Evolutionary conservation across 768 basidiomycete species (phyloP).

Genomic region (Leucocoprinus birnbaumii): DNA sequence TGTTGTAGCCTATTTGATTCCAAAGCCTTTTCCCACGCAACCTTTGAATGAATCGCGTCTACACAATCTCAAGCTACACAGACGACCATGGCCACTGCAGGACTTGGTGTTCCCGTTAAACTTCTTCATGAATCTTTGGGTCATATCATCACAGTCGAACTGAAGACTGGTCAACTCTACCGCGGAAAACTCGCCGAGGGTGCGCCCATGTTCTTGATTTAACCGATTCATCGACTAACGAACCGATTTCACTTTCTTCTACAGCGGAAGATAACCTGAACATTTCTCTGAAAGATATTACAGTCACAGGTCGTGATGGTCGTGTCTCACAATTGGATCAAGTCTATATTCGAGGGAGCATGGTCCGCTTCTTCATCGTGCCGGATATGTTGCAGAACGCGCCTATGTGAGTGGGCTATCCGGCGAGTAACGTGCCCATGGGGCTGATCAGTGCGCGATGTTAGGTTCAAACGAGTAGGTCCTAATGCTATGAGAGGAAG

Average conservation of each 20-base stretch:
- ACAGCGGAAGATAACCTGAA: conserved; percentile 98
- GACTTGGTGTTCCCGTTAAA: conserved; percentile 94
- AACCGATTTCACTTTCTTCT: neutral
- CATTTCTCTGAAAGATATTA: conserved; percentile 94
- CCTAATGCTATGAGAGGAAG: conserved; percentile 98
- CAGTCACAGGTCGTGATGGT: conserved; percentile 96
- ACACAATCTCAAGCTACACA: conserved; percentile 6
- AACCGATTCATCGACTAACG: neutral
- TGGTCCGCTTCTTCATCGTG: conserved; percentile 98
- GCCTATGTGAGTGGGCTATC: conserved; percentile 68
- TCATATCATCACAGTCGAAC: conserved; percentile 95
- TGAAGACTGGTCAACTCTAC: conserved; percentile 97
- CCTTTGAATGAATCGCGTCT: neutral
- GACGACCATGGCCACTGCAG: conserved; percentile 48
- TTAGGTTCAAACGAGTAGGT: conserved; percentile 98
- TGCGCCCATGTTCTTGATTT: conserved; percentile 29
- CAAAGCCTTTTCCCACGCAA: neutral
- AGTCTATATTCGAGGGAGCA: conserved; percentile 97
- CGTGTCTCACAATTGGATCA: conserved; percentile 98
- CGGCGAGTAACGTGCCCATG: neutral
- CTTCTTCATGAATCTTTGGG: conserved; percentile 95
- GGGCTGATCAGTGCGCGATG: no score
- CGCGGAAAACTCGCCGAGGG: conserved; percentile 97
- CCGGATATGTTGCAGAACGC: conserved; percentile 99
- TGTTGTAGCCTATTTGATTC: conserved; percentile 1